Evolutionary conservation across 257 asterid genomes (phyloP).

Genomic region (Solanum ahanhuiri): DNA sequence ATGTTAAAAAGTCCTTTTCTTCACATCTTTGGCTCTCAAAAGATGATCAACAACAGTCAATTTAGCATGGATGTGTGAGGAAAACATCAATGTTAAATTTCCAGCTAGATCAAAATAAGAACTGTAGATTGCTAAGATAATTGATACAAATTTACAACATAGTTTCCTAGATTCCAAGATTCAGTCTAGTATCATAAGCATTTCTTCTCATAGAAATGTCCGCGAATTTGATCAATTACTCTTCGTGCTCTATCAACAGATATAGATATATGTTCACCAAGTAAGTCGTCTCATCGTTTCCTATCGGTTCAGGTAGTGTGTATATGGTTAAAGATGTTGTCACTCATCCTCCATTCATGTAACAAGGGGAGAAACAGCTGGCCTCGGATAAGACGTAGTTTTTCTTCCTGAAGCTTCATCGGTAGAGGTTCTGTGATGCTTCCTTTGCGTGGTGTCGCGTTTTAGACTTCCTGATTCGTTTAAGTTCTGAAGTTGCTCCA

Average conservation of each 20-base stretch:
- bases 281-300: neutral
- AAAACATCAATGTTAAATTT: neutral
- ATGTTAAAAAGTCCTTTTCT: neutral
- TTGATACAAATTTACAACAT: neutral
- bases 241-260: neutral
- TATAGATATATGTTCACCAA: neutral
- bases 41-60: neutral
- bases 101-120: neutral
- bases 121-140: neutral
- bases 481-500: constrained; percentile 23
- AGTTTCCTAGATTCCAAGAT: neutral
- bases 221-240: neutral
- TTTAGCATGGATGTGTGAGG: neutral
- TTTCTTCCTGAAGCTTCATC: constrained; percentile 18
- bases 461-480: constrained; percentile 27
- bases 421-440: constrained; percentile 12
- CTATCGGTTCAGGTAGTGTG: neutral
- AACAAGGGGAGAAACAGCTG: constrained; percentile 26
- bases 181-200: neutral
- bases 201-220: neutral
- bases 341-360: constrained; percentile 10
- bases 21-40: neutral
- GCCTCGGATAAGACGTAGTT: constrained; percentile 43
- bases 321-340: neutral
- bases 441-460: constrained; percentile 27